Evolutionary conservation across 768 basidiomycete species (phyloP), one percentile per base, ranked within the genome.

Genomic region (Cystobasidium ongulense): DNA sequence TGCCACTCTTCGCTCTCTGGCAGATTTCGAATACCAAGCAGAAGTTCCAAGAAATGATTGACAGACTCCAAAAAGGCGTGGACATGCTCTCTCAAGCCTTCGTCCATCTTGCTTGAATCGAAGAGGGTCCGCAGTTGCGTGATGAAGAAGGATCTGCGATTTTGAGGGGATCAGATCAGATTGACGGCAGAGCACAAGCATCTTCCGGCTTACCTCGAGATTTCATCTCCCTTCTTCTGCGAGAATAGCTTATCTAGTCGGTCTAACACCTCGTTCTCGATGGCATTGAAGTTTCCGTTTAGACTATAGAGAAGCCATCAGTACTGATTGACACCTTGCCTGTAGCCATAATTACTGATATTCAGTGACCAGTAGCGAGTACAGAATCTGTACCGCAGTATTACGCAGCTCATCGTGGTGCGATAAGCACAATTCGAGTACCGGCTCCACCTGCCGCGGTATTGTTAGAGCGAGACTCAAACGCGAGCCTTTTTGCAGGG

Each of bases 71-170:
- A 84, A 84, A 96, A 97, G 53, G 82, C 83, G 4, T 87, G 86
- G 46, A 96, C 90, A 23, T 89, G 87, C 41, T 87, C 86, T 7
- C 90, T 87, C 38, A 97, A 85, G 46, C 86, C 84, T 61, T 89
- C 88, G 76, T 95, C 91, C 15, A 92, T 89, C 35, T 88, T 85
- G 0, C 89, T 87, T 21, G 87, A 85, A 67, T 93, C 90, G 80
- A 97, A 97, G n/a, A 96, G 83, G 76, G 88, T 87, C 18, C 92
- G 88, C 53, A 98, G 86, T 73, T 94, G 91, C 23, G 88, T 86
- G 78, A 97, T 88, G 84, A 98, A 98, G 82, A 94, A 93, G 8
- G 90, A 89, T 63, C 93, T 86, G 53, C 91, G 90, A 31, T 94
- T 89, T 75, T 94, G 90, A 77, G 94, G 91, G 29, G 2, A 59